Percentiles rank a stretch among this genome's conserved stretches.
Evolutionary conservation across 2,329 filamentous ascomycete genomes (phyloP).

Genomic region (Arthroderma sp.): DNA sequence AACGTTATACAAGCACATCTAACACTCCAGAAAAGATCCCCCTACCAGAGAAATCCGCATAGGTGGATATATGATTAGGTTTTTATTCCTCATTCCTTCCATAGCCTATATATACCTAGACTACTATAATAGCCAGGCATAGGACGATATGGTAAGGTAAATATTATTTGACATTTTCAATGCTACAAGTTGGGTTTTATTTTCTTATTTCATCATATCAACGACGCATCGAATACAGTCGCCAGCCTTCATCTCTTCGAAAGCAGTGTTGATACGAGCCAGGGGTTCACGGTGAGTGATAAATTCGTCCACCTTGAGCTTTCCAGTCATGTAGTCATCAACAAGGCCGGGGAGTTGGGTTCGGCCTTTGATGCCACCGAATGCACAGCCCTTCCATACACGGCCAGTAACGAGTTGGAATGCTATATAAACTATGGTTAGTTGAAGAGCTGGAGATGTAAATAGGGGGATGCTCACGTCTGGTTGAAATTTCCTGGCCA

Average conservation of each 20-base stretch:
- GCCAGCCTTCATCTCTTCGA: conserved; percentile 85
- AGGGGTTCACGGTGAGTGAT: conserved; percentile 90
- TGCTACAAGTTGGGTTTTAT: not conserved
- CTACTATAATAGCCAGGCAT: too few species aligned
- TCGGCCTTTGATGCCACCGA: conserved; percentile 95
- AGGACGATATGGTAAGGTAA: too few species aligned
- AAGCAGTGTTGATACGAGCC: conserved; percentile 74
- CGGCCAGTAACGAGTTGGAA: conserved; percentile 98
- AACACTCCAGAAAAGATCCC: too few species aligned
- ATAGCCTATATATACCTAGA: too few species aligned
- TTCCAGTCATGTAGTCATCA: conserved; percentile 73
- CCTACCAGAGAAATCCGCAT: too few species aligned
- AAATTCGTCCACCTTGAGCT: conserved; percentile 97
- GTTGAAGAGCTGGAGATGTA: conserved; percentile 5
- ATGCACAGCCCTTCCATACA: conserved; percentile 95
- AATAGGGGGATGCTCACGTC: conserved; percentile 51
- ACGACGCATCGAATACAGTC: conserved; percentile 96
- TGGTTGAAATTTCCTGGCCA: conserved; percentile 85
- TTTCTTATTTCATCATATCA: conserved; percentile 37
- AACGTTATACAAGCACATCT: too few species aligned
- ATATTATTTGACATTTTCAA: not conserved
- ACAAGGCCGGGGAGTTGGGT: conserved; percentile 80
- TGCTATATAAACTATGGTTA: conserved; percentile 38
- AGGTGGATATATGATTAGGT: too few species aligned
- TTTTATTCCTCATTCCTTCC: too few species aligned